A percentile compares a stretch with the other conserved stretches of the same genome.
phyloP scores from a whole-genome alignment of 1,139 yeast species.

The Scheffersomyces quercinus region DNA sequence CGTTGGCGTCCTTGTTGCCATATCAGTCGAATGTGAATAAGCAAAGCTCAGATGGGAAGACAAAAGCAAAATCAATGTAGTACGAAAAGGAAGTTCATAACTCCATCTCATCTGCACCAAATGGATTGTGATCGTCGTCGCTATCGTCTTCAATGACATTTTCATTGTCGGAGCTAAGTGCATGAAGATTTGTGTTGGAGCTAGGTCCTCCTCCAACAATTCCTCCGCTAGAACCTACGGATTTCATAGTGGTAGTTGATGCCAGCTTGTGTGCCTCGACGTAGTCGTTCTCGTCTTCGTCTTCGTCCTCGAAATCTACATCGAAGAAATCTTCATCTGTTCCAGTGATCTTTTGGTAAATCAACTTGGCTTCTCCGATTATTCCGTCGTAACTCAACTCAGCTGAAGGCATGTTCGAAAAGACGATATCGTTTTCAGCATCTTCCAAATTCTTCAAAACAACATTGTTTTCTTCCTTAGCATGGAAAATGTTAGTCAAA shows the following conservation, averaged over 20 bases:
- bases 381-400: constrained; percentile 92
- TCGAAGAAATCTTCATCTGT: constrained; percentile 94
- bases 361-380: constrained; percentile 72
- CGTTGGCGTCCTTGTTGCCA: too few relatives aligned
- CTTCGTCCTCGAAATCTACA: constrained; percentile 94
- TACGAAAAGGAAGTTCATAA: constrained; percentile 26
- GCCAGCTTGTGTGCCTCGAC: constrained; percentile 5
- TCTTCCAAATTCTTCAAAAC: constrained; percentile 31
- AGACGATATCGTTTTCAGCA: constrained; percentile 50
- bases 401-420: constrained; percentile 71
- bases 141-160: constrained; percentile 44
- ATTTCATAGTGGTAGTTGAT: constrained; percentile 7
- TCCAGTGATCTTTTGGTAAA: constrained; percentile 81
- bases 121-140: constrained; percentile 53
- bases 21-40: too few relatives aligned
- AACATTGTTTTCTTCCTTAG: constrained; percentile 33
- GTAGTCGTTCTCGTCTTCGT: constrained; percentile 42
- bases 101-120: constrained; percentile 72
- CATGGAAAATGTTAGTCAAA: constrained; percentile 39
- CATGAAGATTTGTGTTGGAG: neutral
- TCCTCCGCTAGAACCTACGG: constrained; percentile 6
- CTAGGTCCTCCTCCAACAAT: constrained; percentile 2
- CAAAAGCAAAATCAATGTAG: too few relatives aligned
- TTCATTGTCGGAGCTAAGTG: constrained; percentile 24
- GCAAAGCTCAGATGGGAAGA: too few relatives aligned